Conservation (phyloP, 495 filamentous ascomycete genomes). For the Coniosporium apollinis region DNA sequence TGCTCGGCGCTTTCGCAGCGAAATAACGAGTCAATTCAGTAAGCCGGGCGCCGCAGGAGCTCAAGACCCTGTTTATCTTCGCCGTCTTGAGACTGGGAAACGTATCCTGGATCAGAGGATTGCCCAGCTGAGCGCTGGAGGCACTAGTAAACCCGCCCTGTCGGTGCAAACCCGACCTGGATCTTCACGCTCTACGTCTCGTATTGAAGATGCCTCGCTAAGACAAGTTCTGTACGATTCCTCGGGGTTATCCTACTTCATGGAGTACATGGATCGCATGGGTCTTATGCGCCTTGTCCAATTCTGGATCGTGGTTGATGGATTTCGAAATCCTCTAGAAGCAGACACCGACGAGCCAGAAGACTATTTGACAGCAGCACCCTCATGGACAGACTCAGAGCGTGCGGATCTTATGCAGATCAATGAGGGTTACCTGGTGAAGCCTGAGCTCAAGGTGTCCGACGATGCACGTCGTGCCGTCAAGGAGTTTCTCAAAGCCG, state of each 20-base stretch:
- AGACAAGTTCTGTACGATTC: slow-evolving; percentile 73
- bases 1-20: slow-evolving; percentile 75
- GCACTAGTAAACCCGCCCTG: slow-evolving; percentile 27
- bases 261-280: slow-evolving; percentile 98
- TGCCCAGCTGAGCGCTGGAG: slow-evolving; percentile 55
- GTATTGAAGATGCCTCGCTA: slow-evolving; percentile 52
- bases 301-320: slow-evolving; percentile 97
- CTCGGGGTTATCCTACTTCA: slow-evolving; percentile 88
- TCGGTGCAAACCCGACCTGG: slow-evolving; percentile 5
- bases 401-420: slow-evolving; percentile 77
- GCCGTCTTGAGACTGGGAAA: slow-evolving; percentile 82
- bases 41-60: slow-evolving; percentile 60
- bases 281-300: slow-evolving; percentile 78
- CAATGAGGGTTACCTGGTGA: slow-evolving; percentile 71
- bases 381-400: slow-evolving; percentile 74
- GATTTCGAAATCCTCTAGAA: slow-evolving; percentile 89
- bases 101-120: slow-evolving; percentile 80
- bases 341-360: slow-evolving; percentile 57
- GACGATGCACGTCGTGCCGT: slow-evolving; percentile 50
- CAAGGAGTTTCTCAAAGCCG: slow-evolving; percentile 60
- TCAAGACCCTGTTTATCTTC: slow-evolving; percentile 71
- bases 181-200: slow-evolving; percentile 24
- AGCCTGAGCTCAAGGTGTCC: slow-evolving; percentile 62
- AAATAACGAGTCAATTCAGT: slow-evolving; percentile 84
- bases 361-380: slow-evolving; percentile 43